These are phyloP conservation scores for Trichothecium sympodiale DNA, from an alignment of 2,329 filamentous ascomycete species.

Conservation along the genomic window DNA sequence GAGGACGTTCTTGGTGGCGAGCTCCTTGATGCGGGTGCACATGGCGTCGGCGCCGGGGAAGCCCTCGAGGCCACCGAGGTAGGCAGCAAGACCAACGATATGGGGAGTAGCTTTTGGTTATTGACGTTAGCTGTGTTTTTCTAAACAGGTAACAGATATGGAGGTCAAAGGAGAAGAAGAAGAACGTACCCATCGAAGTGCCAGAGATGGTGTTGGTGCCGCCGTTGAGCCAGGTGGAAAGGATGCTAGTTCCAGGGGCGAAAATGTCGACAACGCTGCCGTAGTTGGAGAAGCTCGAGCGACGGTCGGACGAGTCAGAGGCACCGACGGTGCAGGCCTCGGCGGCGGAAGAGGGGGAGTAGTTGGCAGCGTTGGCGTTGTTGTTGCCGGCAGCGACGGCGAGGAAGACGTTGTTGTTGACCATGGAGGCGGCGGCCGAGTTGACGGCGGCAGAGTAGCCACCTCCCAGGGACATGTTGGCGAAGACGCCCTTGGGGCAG, in stretches of 20 bases:
- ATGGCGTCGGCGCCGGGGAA: constrained; percentile 31
- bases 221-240: constrained; percentile 31
- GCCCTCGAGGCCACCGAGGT: constrained; percentile 33
- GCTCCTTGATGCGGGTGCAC: constrained; percentile 30
- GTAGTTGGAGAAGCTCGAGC: constrained; percentile 38
- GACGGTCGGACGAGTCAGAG: constrained; percentile 22
- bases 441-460: constrained; percentile 25
- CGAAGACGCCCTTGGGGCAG: constrained; percentile 34
- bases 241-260: constrained; percentile 33
- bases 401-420: constrained; percentile 34
- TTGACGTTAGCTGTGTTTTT: no score
- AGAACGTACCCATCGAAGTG: constrained; percentile 7
- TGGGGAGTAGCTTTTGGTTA: constrained; percentile 29
- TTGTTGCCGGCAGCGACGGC: constrained; percentile 44
- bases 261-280: constrained; percentile 35
- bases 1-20: constrained; percentile 29
- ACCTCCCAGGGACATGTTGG: constrained; percentile 43
- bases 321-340: constrained; percentile 39
- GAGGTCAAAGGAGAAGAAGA: no score
- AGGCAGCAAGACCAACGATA: constrained; percentile 27
- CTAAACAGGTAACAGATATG: no score
- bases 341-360: constrained; percentile 32
- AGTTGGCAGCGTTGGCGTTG: constrained; percentile 26
- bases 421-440: constrained; percentile 30
- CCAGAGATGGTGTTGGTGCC: no score